Base-by-base conservation (phyloP, 73 alveolate species). In the Tetrahymena elliotti region DNA sequence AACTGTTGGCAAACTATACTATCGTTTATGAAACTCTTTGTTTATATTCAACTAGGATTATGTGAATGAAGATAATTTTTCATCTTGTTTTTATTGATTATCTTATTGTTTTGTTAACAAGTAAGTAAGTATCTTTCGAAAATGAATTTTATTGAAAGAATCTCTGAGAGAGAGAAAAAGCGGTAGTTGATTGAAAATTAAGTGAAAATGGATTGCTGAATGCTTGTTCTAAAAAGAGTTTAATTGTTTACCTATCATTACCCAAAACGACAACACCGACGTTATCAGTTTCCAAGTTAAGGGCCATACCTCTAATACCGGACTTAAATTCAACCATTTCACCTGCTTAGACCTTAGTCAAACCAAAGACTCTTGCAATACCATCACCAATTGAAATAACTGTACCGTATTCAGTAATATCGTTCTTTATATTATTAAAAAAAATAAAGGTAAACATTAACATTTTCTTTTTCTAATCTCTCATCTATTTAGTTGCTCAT, bases 231-330 rank as follows among this genome's bases (percentile, higher is more conserved):
- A 52, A 52, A 94, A 47, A 47, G 82, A n/a, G 34, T 6, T 68
- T 11, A 27, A 68, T 68, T 68, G 12, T 68, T 84, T 96, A 96
- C 98, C 98, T 97, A 94, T 98, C 99, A 95, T 98, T 98, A 83
- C 99, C 99, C 95, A 98, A 95, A 35, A 98, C 99, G 98, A 98
- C 99, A 84, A 98, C 98, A 96, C 99, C 99, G 83, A 98, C 99
- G 96, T 98, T 98, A 95, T 98, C 99, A 40, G 99, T 96, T 95
- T 98, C 99, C 97, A 98, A 95, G 98, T 98, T 98, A 93, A 98
- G 97, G 94, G 99, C 99, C 99, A 98, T 98, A 82, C 99, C 99
- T 96, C 98, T 98, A 96, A 98, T 96, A 33, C 99, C 99, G 35
- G 98, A 84, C 93, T 97, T 93, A 98, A 98, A 98, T 97, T 98